A percentile compares a stretch with the other conserved stretches of the same genome.
phyloP scores from a whole-genome alignment of 2,329 filamentous ascomycete species.

The Chaetomium strumarium region DNA sequence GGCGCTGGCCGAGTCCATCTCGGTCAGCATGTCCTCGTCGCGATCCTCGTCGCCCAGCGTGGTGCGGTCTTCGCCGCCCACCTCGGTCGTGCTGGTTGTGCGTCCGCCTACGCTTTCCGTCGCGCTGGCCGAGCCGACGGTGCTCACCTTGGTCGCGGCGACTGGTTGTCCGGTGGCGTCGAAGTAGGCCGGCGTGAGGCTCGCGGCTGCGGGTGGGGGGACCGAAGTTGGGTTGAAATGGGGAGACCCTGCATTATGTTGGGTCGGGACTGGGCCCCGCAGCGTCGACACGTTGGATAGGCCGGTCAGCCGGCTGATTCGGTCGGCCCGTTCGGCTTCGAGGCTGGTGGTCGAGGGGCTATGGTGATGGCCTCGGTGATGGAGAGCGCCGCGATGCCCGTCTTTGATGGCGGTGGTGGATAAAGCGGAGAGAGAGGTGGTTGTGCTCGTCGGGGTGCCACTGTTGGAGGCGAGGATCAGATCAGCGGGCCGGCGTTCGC shows the following conservation, averaged over 20 bases:
- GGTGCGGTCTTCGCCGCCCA: conserved; percentile 51
- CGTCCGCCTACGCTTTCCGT: conserved; percentile 70
- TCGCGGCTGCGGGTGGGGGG: conserved; percentile 26
- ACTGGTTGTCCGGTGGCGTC: conserved; percentile 66
- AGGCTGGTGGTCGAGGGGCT: conserved; percentile 64
- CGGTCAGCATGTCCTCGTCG: conserved; percentile 58
- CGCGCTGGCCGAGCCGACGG: conserved; percentile 83
- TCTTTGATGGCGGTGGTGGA: conserved; percentile 96
- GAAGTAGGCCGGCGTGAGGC: conserved; percentile 66
- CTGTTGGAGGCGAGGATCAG: conserved; percentile 37
- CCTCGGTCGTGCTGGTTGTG: conserved; percentile 37
- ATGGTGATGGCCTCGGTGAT: conserved; percentile 54
- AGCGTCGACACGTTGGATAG: conserved; percentile 80
- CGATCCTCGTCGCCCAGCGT: conserved; percentile 31
- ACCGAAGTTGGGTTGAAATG: conserved; percentile 50
- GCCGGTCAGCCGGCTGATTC: conserved; percentile 90
- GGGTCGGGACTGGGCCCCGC: conserved; percentile 42
- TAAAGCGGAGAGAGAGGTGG: conserved; percentile 83
- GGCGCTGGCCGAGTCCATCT: conserved; percentile 41
- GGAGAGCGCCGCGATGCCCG: conserved; percentile 75
- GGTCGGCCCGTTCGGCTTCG: conserved; percentile 87
- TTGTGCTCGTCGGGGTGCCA: conserved; percentile 87
- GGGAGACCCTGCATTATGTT: conserved; percentile 29
- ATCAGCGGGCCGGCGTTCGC: background rate
- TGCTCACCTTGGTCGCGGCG: conserved; percentile 72